These are phyloP conservation scores for Austroboletus novae-zelandiae DNA, from an alignment of 1,284 basidiomycete genomes.

Conservation along the genomic window DNA sequence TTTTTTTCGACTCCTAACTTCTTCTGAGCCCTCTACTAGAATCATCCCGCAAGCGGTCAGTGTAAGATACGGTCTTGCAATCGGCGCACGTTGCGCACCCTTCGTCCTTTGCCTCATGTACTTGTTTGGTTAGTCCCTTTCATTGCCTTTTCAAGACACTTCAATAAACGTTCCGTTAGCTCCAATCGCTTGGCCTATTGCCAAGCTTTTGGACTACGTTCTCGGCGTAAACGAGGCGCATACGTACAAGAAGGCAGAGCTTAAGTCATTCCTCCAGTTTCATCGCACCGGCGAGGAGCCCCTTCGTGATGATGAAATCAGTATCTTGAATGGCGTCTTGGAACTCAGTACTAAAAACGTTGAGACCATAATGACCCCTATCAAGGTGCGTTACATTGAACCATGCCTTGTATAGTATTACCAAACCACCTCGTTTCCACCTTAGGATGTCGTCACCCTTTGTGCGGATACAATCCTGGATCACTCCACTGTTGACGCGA, in stretches of 20 bases:
- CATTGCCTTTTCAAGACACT: not conserved
- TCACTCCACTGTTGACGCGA: conserved; percentile 72
- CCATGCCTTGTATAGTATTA: no score
- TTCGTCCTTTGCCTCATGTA: conserved; percentile 82
- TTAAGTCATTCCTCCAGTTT: conserved; percentile 92
- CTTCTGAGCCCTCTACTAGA: conserved; percentile 35
- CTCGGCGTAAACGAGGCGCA: conserved; percentile 72
- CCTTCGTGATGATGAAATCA: conserved; percentile 85
- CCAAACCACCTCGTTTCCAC: no score
- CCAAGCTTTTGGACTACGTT: conserved; percentile 79
- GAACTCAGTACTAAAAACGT: conserved; percentile 85
- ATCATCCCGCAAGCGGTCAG: conserved; percentile 89
- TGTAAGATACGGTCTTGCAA: conserved; percentile 85
- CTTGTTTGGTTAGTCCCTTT: conserved; percentile 52
- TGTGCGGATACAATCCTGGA: conserved; percentile 79
- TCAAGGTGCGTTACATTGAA: conserved; percentile 47
- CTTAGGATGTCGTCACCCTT: conserved; percentile 76
- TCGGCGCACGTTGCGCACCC: conserved; percentile 86
- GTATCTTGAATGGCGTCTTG: conserved; percentile 84
- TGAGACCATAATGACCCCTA: conserved; percentile 84
- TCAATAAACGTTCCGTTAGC: conserved; percentile 38
- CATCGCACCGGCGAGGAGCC: conserved; percentile 87
- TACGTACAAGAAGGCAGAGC: conserved; percentile 89
- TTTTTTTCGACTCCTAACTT: not conserved
- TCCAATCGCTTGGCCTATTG: conserved; percentile 86